Base-by-base conservation (phyloP, 78 protist species). In the Dictyostelium firmibasis region DNA sequence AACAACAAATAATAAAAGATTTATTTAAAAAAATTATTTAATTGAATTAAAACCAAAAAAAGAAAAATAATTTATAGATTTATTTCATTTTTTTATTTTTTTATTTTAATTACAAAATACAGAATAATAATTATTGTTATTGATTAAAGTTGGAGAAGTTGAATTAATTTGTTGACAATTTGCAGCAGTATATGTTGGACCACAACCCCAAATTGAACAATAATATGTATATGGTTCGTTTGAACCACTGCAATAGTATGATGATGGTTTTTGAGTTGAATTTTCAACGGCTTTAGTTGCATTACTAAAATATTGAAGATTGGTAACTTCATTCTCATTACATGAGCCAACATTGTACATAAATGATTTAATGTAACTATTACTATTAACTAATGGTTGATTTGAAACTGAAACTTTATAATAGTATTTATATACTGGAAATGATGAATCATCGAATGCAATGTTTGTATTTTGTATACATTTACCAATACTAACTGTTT, bases 141-240 rank as follows among this genome's bases (percentile, higher is more conserved):
- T 57, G 20, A 57, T 57, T 57, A 57, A 57, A 27, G 35, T 27
- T 67, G 75, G 75, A 11, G 75, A 67, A 3, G 35, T 16, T 33
- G 79, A 31, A 27, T 67, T 67, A 67, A 67, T 29, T 67, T 67
- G 75, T 72, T 72, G 43, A 72, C 79, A 72, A 72, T 72, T 72
- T 33, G 47, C 35, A 31, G 43, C 2, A 2, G 79, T 72, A 72
- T 33, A 29, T 13, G 38, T 16, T 72, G 79, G 43, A 33, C 36
- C 36, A 72, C 79, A 72, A 33, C 79, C 79, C 79, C 79, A 72
- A 72, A 72, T 72, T 72, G 79, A 72, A 5, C 79, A 72, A 18
- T 20, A 16, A 33, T 72, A 72, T 16, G 38, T 33, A 11, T 72
- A 72, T 72, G 79, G 79, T 72, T 72, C 23, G 33, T 72, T 72